Base-by-base conservation (phyloP, 2,329 filamentous ascomycete genomes). In the Aspergillus hortae region DNA sequence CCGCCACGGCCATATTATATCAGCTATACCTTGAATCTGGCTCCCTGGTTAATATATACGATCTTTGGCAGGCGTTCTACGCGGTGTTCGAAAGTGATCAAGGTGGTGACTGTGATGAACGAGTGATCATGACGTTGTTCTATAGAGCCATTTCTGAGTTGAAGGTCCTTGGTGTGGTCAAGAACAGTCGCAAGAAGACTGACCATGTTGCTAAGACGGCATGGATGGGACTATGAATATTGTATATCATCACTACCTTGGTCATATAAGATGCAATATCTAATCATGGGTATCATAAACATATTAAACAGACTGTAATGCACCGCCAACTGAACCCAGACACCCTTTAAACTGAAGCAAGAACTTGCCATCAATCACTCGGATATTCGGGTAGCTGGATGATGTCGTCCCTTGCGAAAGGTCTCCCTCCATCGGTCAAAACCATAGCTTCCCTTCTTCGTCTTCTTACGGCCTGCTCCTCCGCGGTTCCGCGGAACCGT, bases 391-490 rank as follows among this genome's bases (percentile, higher is more conserved):
- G 64, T 55, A 82, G 75, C 68, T 94, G 86, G 48, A 92, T 89
- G 33, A 96, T 95, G 66, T 95, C 89, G 42, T 84, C 83, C 56
- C 84, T 82, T 4, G 82, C 84, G 42, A 95, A 69, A 1, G 89
- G 87, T 30, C 86, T 80, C 19, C 83, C 89, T n/a, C 89, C 89
- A 63, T 95, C 90, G 63, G 91, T 92, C 51, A 96, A 76, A 17
- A 96, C 91, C 82, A 96, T 92, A 4, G 90, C 91, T 74, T 96
- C 90, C 59, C 91, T 81, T 64, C 92, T 82, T 46, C 89, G 81
- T 58, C 91, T 81, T 54, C 90, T 78, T 54, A 92, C 77, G 48
- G 87, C 82, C 62, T 89, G 85, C 67, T 92, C 89, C 55, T 71
- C 69, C 4, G 61, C 55, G 44, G 60, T 73, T 32, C 65, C 66